phyloP scores from a whole-genome alignment of 1,284 basidiomycete species.

The Moesziomyces globuligerus region DNA sequence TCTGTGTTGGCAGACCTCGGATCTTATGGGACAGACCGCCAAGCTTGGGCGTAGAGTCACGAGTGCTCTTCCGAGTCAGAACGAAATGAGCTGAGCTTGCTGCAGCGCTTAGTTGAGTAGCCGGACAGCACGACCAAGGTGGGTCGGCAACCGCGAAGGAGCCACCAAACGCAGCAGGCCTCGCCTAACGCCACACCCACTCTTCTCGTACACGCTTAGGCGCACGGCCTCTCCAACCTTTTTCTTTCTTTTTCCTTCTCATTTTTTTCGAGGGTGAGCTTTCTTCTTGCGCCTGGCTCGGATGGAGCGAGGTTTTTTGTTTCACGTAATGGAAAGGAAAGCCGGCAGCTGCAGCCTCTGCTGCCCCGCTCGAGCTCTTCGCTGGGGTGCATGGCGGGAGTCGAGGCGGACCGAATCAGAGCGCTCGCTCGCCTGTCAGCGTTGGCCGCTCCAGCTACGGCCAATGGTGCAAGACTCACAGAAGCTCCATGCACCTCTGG shows the following conservation, averaged over 20 bases:
- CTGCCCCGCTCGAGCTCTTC: neutral
- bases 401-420: neutral
- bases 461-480: neutral
- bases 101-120: neutral
- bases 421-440: neutral
- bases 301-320: neutral
- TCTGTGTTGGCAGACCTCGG: neutral
- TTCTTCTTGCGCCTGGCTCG: neutral
- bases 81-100: neutral
- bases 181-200: neutral
- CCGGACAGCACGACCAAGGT: neutral
- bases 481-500: neutral
- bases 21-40: conserved; percentile 1
- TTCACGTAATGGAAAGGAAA: neutral
- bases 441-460: neutral
- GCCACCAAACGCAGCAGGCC: too few species aligned
- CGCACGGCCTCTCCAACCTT: neutral
- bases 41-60: neutral
- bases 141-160: too few species aligned
- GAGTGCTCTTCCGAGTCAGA: neutral
- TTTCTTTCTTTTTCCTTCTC: neutral
- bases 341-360: neutral
- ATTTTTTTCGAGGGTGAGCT: neutral
- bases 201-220: neutral
- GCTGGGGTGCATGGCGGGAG: neutral